Evolutionary conservation across 208 protist species (phyloP).

Genomic region (Leishmania tarentolae): DNA sequence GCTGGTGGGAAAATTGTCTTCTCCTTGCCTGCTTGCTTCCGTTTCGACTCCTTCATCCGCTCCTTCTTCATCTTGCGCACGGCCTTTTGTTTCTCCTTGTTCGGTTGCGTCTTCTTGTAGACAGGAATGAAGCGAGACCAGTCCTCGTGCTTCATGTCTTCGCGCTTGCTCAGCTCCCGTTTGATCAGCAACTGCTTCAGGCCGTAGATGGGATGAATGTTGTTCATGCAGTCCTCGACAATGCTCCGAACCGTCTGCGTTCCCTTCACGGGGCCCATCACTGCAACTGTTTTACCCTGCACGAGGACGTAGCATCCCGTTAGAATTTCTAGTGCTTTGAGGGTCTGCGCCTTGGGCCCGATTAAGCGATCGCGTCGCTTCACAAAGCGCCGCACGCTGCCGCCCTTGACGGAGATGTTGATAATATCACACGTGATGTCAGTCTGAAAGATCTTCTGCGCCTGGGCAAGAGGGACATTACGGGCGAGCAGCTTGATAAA

Average conservation of each 20-base stretch:
- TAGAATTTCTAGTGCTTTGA: slow-evolving; percentile 98
- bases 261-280: slow-evolving; percentile 97
- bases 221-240: slow-evolving; percentile 99
- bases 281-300: slow-evolving; percentile 97
- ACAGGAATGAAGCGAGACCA: slow-evolving; percentile 99
- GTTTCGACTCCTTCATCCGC: slow-evolving; percentile 52
- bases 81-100: slow-evolving; percentile 91
- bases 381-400: slow-evolving; percentile 98
- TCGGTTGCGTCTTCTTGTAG: slow-evolving; percentile 92
- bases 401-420: slow-evolving; percentile 96
- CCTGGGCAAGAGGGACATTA: slow-evolving; percentile 96
- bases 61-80: slow-evolving; percentile 91
- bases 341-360: slow-evolving; percentile 97
- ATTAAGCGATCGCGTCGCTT: slow-evolving; percentile 99
- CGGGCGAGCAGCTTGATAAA: slow-evolving; percentile 98
- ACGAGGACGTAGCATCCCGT: slow-evolving; percentile 99
- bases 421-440: slow-evolving; percentile 99
- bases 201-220: slow-evolving; percentile 99
- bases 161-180: slow-evolving; percentile 97
- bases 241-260: slow-evolving; percentile 96
- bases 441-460: slow-evolving; percentile 97
- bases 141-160: slow-evolving; percentile 95
- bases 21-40: slow-evolving; percentile 73
- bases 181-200: slow-evolving; percentile 99
- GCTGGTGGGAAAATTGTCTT: slow-evolving; percentile 89